phyloP scores from a whole-genome alignment of 345 rosid genomes.

The Pseudoturritis turrita region DNA sequence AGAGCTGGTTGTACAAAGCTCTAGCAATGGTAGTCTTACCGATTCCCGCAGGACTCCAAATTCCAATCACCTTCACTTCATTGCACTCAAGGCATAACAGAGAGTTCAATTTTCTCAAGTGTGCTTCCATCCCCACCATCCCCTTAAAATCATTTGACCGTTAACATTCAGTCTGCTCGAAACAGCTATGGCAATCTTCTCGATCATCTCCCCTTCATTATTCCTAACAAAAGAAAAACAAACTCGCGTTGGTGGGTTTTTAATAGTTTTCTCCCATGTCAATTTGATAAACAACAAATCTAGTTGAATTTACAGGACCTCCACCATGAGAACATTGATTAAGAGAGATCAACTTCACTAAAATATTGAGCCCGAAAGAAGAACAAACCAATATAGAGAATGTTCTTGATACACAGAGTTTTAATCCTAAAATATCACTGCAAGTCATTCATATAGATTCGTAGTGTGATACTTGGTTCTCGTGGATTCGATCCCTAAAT shows the following conservation, averaged over 20 bases:
- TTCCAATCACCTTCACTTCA: slow-evolving; percentile 3
- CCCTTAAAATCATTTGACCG: background rate
- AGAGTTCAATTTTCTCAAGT: background rate
- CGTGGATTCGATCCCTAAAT: too few relatives aligned
- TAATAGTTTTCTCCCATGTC: too few relatives aligned
- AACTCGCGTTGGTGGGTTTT: too few relatives aligned
- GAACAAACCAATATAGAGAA: background rate
- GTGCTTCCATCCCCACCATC: slow-evolving; percentile 12
- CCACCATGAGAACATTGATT: too few relatives aligned
- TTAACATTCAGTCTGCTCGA: background rate
- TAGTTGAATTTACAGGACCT: too few relatives aligned
- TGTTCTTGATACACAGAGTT: too few relatives aligned
- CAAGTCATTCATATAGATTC: too few relatives aligned
- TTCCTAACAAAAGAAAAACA: background rate
- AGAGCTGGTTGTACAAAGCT: background rate
- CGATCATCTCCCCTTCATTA: background rate
- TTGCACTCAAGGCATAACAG: background rate
- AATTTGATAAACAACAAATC: too few relatives aligned
- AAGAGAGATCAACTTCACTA: too few relatives aligned
- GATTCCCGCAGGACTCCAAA: background rate
- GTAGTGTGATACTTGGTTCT: too few relatives aligned
- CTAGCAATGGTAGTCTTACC: background rate
- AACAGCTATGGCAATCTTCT: background rate
- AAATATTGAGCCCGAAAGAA: too few relatives aligned
- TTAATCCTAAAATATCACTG: too few relatives aligned